Base-by-base conservation (phyloP, 495 filamentous ascomycete genomes). In the Letharia columbiana region DNA sequence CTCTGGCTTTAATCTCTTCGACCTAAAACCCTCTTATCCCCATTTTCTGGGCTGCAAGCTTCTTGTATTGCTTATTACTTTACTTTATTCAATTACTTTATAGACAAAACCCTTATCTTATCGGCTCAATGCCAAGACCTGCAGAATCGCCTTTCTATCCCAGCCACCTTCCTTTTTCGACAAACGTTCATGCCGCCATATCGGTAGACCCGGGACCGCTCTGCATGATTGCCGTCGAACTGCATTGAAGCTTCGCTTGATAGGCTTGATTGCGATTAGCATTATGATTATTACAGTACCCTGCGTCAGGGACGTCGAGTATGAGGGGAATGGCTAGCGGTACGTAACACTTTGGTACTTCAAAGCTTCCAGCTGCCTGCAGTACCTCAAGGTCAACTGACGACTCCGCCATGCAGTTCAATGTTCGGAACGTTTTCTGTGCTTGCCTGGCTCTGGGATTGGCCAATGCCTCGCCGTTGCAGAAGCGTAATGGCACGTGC, bases 401-500 rank as follows among this genome's bases (percentile, higher is more conserved):
- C 33, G 13, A 44, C 4, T 33, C 37, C 57, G 59, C 50, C 42
- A 66, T 66, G 64, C 64, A 66, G 64, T 28, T 60, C 56, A 61
- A 50, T 42, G 28, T 9, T 57, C 49, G 61, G n/a, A n/a, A 13
- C 28, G 20, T 37, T 31, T 45, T 54, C 15, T 60, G 42, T 33
- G 35, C 58, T 11, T 50, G 40, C 10, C 28, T 66, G 56, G 37
- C 56, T 31, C 33, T 66, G n/a, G 45, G 37, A 35, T 50, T 44
- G 28, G 60, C 60, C 50, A 42, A 62, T 59, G 67, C 63, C 11
- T 62, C 67, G 18, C 63, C 69, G 60, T 60, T 69, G 67, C 72
- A 68, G 70, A 71, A 35, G 72, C 59, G 64, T 65, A 52, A 45
- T 62, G 7, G 66, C 54, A 69, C 67, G 42, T 80, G 78, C 66